A percentile compares a stretch with the other conserved stretches of the same genome.
Evolutionary conservation across 192 early-diverging fungal genomes (phyloP).

Genomic region (Cladochytrium replicatum): DNA sequence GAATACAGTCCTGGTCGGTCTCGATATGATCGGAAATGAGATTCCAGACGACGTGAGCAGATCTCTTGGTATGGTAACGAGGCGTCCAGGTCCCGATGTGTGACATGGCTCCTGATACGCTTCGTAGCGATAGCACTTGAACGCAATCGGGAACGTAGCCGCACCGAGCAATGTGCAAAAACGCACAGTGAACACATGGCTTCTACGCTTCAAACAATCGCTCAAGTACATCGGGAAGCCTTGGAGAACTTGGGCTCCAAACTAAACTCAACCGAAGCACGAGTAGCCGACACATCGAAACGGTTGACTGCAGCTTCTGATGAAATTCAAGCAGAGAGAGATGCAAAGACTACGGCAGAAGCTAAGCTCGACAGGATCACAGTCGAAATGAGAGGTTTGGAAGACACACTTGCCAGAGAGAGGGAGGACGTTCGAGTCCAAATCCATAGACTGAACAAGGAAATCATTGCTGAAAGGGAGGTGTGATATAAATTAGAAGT

Average conservation of each 20-base stretch:
- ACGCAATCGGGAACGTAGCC: slow-evolving; percentile 27
- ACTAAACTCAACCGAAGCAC: slow-evolving; percentile 18
- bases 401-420: slow-evolving; percentile 10
- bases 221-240: slow-evolving; percentile 26
- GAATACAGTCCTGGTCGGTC: slow-evolving; percentile 29
- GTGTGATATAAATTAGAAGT: slow-evolving; percentile 2
- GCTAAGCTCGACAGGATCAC: slow-evolving; percentile 9
- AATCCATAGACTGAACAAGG: slow-evolving; percentile 22
- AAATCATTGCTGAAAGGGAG: slow-evolving; percentile 30
- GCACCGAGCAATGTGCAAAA: slow-evolving; percentile 17
- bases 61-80: slow-evolving; percentile 4
- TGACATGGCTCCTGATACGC: neutral
- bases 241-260: slow-evolving; percentile 21
- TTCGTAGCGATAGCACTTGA: too few relatives aligned
- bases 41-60: slow-evolving; percentile 38
- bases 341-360: slow-evolving; percentile 19
- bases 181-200: slow-evolving; percentile 27
- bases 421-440: neutral
- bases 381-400: slow-evolving; percentile 12
- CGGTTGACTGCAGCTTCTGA: slow-evolving; percentile 23
- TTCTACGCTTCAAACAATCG: slow-evolving; percentile 27
- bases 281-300: slow-evolving; percentile 8
- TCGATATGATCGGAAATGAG: slow-evolving; percentile 45
- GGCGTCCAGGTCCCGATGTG: too few relatives aligned
- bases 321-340: slow-evolving; percentile 25